A percentile compares a stretch with the other conserved stretches of the same genome.
phyloP scores from a whole-genome alignment of 2,329 filamentous ascomycete species.

The Capronia coronata region DNA sequence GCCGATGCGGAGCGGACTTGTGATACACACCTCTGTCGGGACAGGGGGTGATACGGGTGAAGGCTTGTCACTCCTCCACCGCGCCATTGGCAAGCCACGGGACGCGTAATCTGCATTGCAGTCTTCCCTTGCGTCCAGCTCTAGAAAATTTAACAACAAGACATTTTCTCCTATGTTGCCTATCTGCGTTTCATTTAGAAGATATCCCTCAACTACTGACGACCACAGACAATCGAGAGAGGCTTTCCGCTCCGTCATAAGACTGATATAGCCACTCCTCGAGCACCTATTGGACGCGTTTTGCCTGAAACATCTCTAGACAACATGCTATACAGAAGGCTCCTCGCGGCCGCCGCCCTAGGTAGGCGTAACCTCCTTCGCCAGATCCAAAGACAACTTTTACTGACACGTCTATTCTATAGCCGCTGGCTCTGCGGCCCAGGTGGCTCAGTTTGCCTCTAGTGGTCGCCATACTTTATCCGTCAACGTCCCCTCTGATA shows the following conservation, averaged over 20 bases:
- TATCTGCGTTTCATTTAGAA: no score
- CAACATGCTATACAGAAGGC: slow-evolving; percentile 14
- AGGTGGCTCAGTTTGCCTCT: slow-evolving; percentile 21
- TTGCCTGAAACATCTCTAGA: no score
- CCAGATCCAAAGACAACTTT: slow-evolving; percentile 7
- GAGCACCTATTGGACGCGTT: no score
- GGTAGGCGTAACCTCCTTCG: slow-evolving; percentile 6
- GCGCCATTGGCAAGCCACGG: background rate
- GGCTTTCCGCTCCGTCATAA: no score
- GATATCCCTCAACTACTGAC: background rate
- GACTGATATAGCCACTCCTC: no score
- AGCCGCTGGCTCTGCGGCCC: slow-evolving; percentile 23
- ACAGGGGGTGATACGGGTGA: background rate
- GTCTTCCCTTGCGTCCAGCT: background rate
- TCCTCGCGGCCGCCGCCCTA: slow-evolving; percentile 17
- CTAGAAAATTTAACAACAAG: background rate
- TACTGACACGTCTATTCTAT: slow-evolving; percentile 32
- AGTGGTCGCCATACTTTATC: slow-evolving; percentile 28
- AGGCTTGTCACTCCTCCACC: background rate
- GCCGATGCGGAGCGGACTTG: background rate
- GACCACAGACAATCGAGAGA: background rate
- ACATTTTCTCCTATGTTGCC: no score
- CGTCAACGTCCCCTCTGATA: slow-evolving; percentile 50
- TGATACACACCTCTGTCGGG: background rate
- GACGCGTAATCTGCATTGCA: background rate